Evolutionary conservation across 176 grass and related monocot genomes (phyloP).

Genomic region (Aegilops longissima): DNA sequence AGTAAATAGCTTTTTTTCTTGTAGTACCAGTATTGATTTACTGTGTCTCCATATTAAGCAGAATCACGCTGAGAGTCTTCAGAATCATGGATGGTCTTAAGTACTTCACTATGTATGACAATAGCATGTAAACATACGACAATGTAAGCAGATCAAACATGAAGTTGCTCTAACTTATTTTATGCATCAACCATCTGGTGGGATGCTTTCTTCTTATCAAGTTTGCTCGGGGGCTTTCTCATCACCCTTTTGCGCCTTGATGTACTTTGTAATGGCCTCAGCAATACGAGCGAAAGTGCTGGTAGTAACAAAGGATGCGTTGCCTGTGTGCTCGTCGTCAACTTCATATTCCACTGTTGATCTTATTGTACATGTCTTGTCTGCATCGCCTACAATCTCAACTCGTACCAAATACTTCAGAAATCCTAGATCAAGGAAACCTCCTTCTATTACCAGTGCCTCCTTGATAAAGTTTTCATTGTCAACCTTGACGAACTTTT

Average conservation of each 20-base stretch:
- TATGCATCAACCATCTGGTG: not conserved
- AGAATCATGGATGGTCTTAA: too few species aligned
- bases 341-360: conserved; percentile 33
- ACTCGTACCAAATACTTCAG: conserved; percentile 14
- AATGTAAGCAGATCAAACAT: not conserved
- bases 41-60: too few species aligned
- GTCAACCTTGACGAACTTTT: conserved; percentile 28
- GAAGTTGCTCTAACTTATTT: not conserved
- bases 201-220: not conserved
- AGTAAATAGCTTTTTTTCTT: too few species aligned
- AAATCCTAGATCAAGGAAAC: conserved; percentile 24
- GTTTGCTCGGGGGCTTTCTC: not conserved
- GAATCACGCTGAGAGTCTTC: too few species aligned
- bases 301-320: not conserved
- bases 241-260: conserved; percentile 3
- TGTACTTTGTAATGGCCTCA: conserved; percentile 25
- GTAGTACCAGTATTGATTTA: too few species aligned
- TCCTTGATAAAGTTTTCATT: conserved; percentile 33
- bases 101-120: not conserved
- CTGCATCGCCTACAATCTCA: conserved; percentile 5
- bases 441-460: conserved; percentile 6
- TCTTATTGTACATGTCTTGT: conserved; percentile 6
- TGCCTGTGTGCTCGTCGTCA: not conserved
- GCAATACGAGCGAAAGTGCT: not conserved
- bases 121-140: not conserved